These are phyloP conservation scores for Leccinum longicurvipes DNA, from an alignment of 768 basidiomycete species.

Conservation along the genomic window DNA sequence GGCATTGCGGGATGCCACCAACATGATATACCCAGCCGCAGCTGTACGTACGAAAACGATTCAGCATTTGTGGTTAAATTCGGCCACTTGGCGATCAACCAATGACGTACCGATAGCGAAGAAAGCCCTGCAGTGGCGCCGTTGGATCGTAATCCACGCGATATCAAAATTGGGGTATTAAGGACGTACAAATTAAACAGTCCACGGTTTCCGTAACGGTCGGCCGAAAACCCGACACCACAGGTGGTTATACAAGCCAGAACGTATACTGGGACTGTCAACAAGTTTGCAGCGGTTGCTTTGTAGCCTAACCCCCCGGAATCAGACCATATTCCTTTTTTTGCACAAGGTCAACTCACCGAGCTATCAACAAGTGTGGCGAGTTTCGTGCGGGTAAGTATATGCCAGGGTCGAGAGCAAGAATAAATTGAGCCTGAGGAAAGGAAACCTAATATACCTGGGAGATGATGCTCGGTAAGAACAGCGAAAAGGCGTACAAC, in stretches of 20 bases:
- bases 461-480: conserved; percentile 76
- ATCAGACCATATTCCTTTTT: background rate
- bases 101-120: conserved; percentile 25
- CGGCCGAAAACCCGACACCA: conserved; percentile 58
- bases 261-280: conserved; percentile 75
- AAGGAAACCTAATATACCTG: conserved; percentile 40
- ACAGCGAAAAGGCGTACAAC: conserved; percentile 73
- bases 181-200: conserved; percentile 57
- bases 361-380: conserved; percentile 29
- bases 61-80: background rate
- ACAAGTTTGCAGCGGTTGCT: conserved; percentile 71
- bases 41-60: conserved; percentile 30
- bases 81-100: background rate
- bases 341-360: conserved; percentile 28
- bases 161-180: background rate
- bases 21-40: conserved; percentile 65
- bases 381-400: background rate
- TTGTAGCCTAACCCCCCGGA: conserved; percentile 44
- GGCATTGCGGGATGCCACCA: conserved; percentile 58
- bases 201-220: conserved; percentile 58
- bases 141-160: background rate
- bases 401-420: background rate
- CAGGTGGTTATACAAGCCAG: conserved; percentile 68
- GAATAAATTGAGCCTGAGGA: background rate
- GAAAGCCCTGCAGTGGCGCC: conserved; percentile 16